Conservation (phyloP, 2,329 filamentous ascomycete genomes). For the Phialophora chinensis region DNA sequence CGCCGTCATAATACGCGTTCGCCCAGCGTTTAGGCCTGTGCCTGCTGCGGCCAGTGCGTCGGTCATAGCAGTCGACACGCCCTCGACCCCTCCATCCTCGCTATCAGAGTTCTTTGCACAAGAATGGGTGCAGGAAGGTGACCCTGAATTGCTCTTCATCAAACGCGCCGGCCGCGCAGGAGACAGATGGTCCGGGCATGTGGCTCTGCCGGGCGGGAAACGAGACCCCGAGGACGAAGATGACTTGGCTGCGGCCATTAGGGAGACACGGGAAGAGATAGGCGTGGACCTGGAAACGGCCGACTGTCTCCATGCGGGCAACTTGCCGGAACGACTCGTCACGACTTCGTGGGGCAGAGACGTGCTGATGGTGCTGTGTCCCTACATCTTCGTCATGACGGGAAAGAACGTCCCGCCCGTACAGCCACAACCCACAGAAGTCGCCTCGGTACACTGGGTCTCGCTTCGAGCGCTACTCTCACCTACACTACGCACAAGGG, state of each 20-base stretch:
- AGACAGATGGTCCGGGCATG: conserved; percentile 72
- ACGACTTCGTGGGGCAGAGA: conserved; percentile 70
- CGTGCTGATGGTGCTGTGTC: conserved; percentile 72
- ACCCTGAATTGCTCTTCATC: conserved; percentile 73
- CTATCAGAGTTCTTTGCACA: conserved; percentile 67
- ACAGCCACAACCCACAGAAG: conserved; percentile 70
- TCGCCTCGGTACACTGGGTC: conserved; percentile 73
- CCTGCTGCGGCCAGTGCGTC: conserved; percentile 45
- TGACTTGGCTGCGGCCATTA: conserved; percentile 66
- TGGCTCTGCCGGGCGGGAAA: conserved; percentile 71
- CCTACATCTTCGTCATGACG: conserved; percentile 69
- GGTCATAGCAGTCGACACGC: conserved; percentile 30
- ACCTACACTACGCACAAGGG: conserved; percentile 64
- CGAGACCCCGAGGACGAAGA: conserved; percentile 68
- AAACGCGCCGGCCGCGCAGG: conserved; percentile 69
- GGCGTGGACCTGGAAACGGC: conserved; percentile 63
- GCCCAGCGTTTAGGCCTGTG: conserved; percentile 63
- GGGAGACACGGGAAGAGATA: conserved; percentile 71
- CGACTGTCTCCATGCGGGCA: conserved; percentile 60
- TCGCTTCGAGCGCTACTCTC: conserved; percentile 67
- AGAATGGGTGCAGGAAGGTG: conserved; percentile 68
- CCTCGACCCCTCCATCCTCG: conserved; percentile 34
- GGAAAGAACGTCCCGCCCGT: conserved; percentile 62
- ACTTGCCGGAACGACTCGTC: conserved; percentile 69
- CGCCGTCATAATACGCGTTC: conserved; percentile 67